phyloP scores from a whole-genome alignment of 768 basidiomycete genomes.

The Agaricus blazei region DNA sequence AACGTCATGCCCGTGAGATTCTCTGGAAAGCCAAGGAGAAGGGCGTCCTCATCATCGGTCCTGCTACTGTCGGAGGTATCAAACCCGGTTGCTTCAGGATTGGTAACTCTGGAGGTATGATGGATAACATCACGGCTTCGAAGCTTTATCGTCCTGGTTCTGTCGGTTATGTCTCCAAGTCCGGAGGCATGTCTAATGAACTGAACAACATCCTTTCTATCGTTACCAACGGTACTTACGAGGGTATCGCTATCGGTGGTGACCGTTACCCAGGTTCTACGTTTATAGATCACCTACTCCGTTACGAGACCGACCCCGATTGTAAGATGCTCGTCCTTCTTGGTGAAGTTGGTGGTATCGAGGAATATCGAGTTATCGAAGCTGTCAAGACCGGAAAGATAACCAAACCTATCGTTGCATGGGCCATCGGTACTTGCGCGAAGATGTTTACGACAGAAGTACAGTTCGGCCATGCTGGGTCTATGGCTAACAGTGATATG shows the following conservation, averaged over 20 bases:
- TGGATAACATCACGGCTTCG: constrained; percentile 99
- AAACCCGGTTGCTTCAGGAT: constrained; percentile 99
- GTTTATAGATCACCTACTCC: constrained; percentile 97
- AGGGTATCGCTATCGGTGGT: constrained; percentile 99
- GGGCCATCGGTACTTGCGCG: constrained; percentile 99
- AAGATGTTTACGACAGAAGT: constrained; percentile 99
- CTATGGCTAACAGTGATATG: constrained; percentile 94
- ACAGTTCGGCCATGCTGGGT: constrained; percentile 98
- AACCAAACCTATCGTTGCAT: constrained; percentile 98
- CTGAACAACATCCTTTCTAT: constrained; percentile 99
- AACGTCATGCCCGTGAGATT: constrained; percentile 95
- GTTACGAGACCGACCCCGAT: constrained; percentile 94
- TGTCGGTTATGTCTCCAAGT: constrained; percentile 99
- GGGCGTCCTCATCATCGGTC: constrained; percentile 87
- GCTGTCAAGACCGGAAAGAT: constrained; percentile 91
- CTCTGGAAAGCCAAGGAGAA: constrained; percentile 83
- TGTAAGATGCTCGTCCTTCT: constrained; percentile 99
- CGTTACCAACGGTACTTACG: constrained; percentile 96
- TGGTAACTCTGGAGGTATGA: constrained; percentile 99
- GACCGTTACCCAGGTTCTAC: constrained; percentile 98
- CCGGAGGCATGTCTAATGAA: constrained; percentile 99
- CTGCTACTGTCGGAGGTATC: constrained; percentile 98
- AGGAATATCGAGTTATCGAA: constrained; percentile 98
- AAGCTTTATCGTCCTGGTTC: constrained; percentile 98
- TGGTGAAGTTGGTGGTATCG: constrained; percentile 97